Base-by-base conservation (phyloP, 2,329 filamentous ascomycete species). In the Fusarium brevicatenulatum region DNA sequence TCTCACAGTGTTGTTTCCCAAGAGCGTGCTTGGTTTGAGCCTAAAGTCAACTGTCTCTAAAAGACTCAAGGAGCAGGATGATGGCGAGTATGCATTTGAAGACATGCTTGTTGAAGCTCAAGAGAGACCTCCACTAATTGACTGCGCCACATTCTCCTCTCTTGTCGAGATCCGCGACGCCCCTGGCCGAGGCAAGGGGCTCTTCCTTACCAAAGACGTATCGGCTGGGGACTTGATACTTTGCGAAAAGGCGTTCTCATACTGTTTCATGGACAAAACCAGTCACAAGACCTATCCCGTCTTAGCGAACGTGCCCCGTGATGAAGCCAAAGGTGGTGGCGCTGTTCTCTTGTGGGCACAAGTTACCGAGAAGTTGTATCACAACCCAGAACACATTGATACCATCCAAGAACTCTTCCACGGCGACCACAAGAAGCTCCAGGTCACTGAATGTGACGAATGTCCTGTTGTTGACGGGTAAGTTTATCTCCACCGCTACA, bases 221-320 rank as follows among this genome's bases (percentile, higher is more conserved):
- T 80, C 81, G 42, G 82, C 85, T 0, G 88, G 88, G 0, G 85
- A 89, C 7, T 79, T 89, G 4, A 76, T 90, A 1, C 72, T 90
- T 3, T 89, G 86, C 52, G 88, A 90, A 66, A 90, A 90, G 68
- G 87, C 88, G 0, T 88, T 89, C 71, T 77, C 77, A 1, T 82
- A 88, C 73, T 79, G 68, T 25, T 84, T 79, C 47, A 71, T 66
- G 7, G 61, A 60, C 39, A 77, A 12, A 13, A 28, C 21, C 4
- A 18, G 11, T 13, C 13, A 47, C 6, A 10, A 25, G 9, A 15
- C 6, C 73, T 7, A 71, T 75, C 13, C 72, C 3, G 34, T 58
- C 11, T 55, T 86, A 49, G 75, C 87, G 21, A 83, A 86, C 62
- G 6, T 77, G 7, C 73, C 80, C 4, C 81, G 78, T 12, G 75